Percentiles rank a stretch among this genome's conserved stretches.
These are phyloP conservation scores for Curvularia verruculosa DNA, from an alignment of 2,329 filamentous ascomycete species.

Conservation along the genomic window DNA sequence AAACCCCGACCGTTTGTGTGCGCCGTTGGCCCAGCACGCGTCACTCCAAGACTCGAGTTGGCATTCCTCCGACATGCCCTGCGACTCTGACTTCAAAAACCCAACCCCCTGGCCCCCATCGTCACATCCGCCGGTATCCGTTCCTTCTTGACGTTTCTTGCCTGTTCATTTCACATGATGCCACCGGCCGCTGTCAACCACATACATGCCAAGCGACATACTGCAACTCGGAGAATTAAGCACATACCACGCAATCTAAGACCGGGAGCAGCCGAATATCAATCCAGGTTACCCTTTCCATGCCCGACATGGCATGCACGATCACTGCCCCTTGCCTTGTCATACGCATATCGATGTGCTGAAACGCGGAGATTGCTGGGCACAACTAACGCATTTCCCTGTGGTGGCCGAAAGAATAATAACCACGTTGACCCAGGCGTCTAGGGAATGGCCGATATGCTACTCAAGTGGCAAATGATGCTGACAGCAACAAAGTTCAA, in stretches of 20 bases:
- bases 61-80: not conserved
- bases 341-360: not conserved
- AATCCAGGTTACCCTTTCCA: slow-evolving; percentile 10
- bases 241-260: slow-evolving; percentile 9
- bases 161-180: slow-evolving; percentile 1
- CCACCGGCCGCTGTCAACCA: not conserved
- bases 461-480: not conserved
- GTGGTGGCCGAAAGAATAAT: not conserved
- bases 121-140: not conserved
- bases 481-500: not conserved
- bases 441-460: not conserved
- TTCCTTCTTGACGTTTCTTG: not conserved
- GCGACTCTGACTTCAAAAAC: not conserved
- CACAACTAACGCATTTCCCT: not conserved
- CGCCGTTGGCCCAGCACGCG: slow-evolving; percentile 9
- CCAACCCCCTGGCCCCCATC: not conserved
- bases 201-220: not conserved
- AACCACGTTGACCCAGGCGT: not conserved
- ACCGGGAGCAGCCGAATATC: slow-evolving; percentile 16
- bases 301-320: not conserved
- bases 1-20: slow-evolving; percentile 1
- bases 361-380: not conserved
- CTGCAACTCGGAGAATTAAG: slow-evolving; percentile 12
- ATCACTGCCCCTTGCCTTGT: slow-evolving; percentile 6
- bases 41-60: slow-evolving; percentile 1